Evolutionary conservation across 2,329 filamentous ascomycete genomes (phyloP), one percentile per base, ranked within the genome.

Genomic region (Penicillium sp.): DNA sequence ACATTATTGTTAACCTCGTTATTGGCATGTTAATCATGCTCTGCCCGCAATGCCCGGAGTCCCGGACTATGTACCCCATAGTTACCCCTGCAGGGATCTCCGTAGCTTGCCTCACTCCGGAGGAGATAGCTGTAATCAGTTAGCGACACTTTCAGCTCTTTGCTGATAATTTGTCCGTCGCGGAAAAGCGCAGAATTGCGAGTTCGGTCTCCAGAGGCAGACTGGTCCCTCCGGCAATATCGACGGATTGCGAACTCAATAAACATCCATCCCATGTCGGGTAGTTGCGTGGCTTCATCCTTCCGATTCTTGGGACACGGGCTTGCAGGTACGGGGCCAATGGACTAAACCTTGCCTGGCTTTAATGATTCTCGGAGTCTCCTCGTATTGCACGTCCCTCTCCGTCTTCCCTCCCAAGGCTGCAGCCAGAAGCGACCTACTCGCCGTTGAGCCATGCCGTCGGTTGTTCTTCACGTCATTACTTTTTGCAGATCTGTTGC

Each of bases 361-460:
- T n/a, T 50, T 20, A 3, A 28, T 2, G 25, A 6, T 50, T 37
- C 25, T 50, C 48, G 48, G 48, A 38, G 11, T 35, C 14, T 38
- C 49, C 49, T 52, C 49, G 49, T 52, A 52, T 39, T 28, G 31
- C 17, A 11, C 11, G 34, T 34, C 28, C n/a, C 12, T 37, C 20
- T 47, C 6, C 31, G 12, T 37, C 47, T 20, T 12, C 20, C 25
- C 34, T 28, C 14, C 34, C 35, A 35, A 51, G 48, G 34, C 48
- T 51, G 49, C 49, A 52, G 49, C 8, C 17, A 48, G 25, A 14
- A 5, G n/a, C 14, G 20, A 20, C 15, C 39, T 2, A 39, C n/a
- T 38, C 14, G 49, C 49, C 49, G 49, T 52, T 52, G 49, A 52
- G 35, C 49, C 49, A 52, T 52, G 20, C 49, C 2, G 49, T 52